A percentile compares a stretch with the other conserved stretches of the same genome.
Evolutionary conservation across 2,329 filamentous ascomycete genomes (phyloP).

Genomic region (Apiospora phragmitis): DNA sequence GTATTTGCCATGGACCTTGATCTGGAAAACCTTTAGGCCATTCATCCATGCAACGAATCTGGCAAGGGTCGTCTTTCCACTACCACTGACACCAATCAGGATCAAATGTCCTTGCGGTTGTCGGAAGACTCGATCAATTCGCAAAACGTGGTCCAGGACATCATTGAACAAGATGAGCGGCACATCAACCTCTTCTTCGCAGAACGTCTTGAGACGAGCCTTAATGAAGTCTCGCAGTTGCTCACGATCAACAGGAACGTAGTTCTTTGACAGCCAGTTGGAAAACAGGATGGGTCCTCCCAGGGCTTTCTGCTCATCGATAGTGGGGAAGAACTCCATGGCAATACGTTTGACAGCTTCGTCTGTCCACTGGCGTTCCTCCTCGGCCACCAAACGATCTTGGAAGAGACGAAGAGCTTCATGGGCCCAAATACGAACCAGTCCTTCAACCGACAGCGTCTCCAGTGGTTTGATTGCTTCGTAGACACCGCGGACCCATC

Average conservation of each 20-base stretch:
- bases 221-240: constrained; percentile 96
- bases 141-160: constrained; percentile 94
- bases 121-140: constrained; percentile 97
- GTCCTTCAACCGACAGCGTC: constrained; percentile 80
- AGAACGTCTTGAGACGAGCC: constrained; percentile 95
- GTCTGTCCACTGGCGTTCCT: constrained; percentile 94
- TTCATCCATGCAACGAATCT: constrained; percentile 99
- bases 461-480: constrained; percentile 95
- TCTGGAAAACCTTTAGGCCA: constrained; percentile 97
- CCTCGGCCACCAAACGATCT: constrained; percentile 91
- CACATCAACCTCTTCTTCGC: constrained; percentile 98
- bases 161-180: constrained; percentile 99
- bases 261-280: constrained; percentile 99
- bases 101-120: constrained; percentile 98
- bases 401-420: constrained; percentile 96
- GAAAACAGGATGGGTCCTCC: constrained; percentile 96
- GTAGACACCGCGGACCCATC: constrained; percentile 97
- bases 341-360: constrained; percentile 85
- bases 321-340: constrained; percentile 89
- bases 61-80: constrained; percentile 96
- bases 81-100: constrained; percentile 96
- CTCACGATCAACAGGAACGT: constrained; percentile 93
- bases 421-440: constrained; percentile 97
- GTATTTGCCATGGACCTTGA: constrained; percentile 99
- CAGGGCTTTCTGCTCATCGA: constrained; percentile 85